These are phyloP conservation scores for Penicillium olsonii DNA, from an alignment of 2,329 filamentous ascomycete species.

Conservation along the genomic window DNA sequence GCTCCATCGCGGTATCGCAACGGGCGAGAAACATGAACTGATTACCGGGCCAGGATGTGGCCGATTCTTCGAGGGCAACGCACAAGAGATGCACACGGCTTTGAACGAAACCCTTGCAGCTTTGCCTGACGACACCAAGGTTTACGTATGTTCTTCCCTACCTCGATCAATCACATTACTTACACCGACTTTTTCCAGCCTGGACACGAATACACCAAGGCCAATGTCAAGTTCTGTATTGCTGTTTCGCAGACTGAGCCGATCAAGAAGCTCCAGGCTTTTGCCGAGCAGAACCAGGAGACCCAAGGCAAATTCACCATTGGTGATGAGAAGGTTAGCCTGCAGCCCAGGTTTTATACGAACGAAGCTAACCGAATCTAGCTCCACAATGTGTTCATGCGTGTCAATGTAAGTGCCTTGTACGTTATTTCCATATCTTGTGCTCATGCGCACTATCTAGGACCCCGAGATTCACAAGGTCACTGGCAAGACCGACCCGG, in stretches of 20 bases:
- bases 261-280: constrained; percentile 74
- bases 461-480: constrained; percentile 82
- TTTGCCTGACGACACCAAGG: constrained; percentile 85
- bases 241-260: constrained; percentile 74
- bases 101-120: constrained; percentile 80
- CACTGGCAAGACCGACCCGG: constrained; percentile 76
- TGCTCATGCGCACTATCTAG: constrained; percentile 41
- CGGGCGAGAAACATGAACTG: background rate
- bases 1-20: background rate
- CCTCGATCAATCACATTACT: background rate
- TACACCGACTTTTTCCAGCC: constrained; percentile 55
- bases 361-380: constrained; percentile 36
- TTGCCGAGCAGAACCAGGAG: constrained; percentile 76
- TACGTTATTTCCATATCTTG: background rate
- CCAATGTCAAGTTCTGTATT: constrained; percentile 85
- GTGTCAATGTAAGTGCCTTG: constrained; percentile 64
- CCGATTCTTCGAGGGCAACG: constrained; percentile 90
- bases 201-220: constrained; percentile 97
- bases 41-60: constrained; percentile 69
- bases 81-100: constrained; percentile 88
- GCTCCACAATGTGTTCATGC: constrained; percentile 97
- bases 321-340: constrained; percentile 83
- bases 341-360: background rate
- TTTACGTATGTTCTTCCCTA: constrained; percentile 67
- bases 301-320: constrained; percentile 97